These are phyloP conservation scores for Daldinia decipiens DNA, from an alignment of 495 filamentous ascomycete species.

Conservation along the genomic window DNA sequence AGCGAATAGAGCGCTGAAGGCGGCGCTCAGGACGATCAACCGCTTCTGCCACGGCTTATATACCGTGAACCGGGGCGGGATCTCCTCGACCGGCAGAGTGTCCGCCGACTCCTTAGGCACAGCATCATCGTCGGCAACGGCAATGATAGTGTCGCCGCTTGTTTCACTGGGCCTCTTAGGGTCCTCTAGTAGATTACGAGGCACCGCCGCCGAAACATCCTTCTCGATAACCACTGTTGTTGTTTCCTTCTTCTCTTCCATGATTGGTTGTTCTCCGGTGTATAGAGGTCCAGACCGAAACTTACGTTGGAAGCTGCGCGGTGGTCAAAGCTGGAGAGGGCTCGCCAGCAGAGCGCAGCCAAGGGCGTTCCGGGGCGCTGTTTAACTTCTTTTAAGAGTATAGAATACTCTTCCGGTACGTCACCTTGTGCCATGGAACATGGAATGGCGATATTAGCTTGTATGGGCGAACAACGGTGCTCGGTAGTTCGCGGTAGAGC, in stretches of 20 bases:
- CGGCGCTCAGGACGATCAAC: conserved; percentile 69
- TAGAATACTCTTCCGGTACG: conserved; percentile 6
- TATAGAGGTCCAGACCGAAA: background rate
- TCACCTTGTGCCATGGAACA: conserved; percentile 4
- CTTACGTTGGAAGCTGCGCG: conserved; percentile 14
- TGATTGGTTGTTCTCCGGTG: conserved; percentile 20
- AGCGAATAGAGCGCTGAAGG: conserved; percentile 71
- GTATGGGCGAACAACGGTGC: conserved; percentile 21
- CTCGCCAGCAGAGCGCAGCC: conserved; percentile 10
- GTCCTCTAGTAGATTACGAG: conserved; percentile 2
- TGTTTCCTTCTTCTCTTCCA: conserved; percentile 31
- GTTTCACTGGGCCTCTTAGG: conserved; percentile 17
- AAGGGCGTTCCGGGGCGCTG: conserved; percentile 10
- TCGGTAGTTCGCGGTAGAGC: conserved; percentile 23
- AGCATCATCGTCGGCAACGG: conserved; percentile 11
- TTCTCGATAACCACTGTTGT: conserved; percentile 32
- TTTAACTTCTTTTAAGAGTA: conserved; percentile 24
- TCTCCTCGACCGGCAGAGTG: conserved; percentile 44
- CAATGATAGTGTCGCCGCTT: conserved; percentile 21
- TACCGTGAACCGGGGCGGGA: conserved; percentile 58
- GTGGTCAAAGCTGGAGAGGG: conserved; percentile 24
- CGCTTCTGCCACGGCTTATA: conserved; percentile 66
- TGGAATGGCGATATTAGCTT: conserved; percentile 25
- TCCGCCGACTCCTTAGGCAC: conserved; percentile 25
- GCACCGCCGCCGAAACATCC: conserved; percentile 18